Conservation (phyloP, 1,284 basidiomycete species). For the Termitomyces sp. region DNA sequence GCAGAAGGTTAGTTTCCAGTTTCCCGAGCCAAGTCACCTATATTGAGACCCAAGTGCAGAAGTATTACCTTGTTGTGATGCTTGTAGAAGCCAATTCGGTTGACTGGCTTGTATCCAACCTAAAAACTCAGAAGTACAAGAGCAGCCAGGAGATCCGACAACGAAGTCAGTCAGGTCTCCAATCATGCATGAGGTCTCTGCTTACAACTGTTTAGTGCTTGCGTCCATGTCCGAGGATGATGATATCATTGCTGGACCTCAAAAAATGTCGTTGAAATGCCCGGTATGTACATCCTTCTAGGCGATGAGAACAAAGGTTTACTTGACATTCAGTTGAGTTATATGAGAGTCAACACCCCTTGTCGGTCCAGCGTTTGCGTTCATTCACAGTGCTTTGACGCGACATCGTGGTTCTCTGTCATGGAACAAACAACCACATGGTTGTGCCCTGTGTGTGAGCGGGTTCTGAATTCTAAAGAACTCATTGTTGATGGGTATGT, state of each 20-base stretch:
- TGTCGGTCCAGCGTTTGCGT: slow-evolving; percentile 83
- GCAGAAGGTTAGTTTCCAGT: slow-evolving; percentile 51
- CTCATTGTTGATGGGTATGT: slow-evolving; percentile 85
- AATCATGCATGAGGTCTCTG: not conserved
- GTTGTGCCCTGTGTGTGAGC: slow-evolving; percentile 94
- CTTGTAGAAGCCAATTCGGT: slow-evolving; percentile 74
- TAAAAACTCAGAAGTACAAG: slow-evolving; percentile 64
- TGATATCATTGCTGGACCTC: slow-evolving; percentile 82
- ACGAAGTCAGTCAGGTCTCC: slow-evolving; percentile 45
- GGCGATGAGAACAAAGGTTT: not conserved
- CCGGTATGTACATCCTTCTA: slow-evolving; percentile 56
- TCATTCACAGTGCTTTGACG: slow-evolving; percentile 96
- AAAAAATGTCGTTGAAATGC: slow-evolving; percentile 87
- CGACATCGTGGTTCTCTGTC: slow-evolving; percentile 88
- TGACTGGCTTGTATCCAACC: slow-evolving; percentile 57
- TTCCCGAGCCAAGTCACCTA: not conserved
- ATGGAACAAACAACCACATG: slow-evolving; percentile 98
- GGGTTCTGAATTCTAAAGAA: slow-evolving; percentile 72
- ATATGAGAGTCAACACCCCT: slow-evolving; percentile 81
- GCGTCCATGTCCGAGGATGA: slow-evolving; percentile 66
- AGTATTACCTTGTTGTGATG: slow-evolving; percentile 82
- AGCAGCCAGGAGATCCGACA: slow-evolving; percentile 63
- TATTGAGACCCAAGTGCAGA: slow-evolving; percentile 40
- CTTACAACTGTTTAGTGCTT: slow-evolving; percentile 45
- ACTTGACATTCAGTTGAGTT: slow-evolving; percentile 63